phyloP scores from a whole-genome alignment of 2,329 filamentous ascomycete genomes.

The Talaromyces sp. region DNA sequence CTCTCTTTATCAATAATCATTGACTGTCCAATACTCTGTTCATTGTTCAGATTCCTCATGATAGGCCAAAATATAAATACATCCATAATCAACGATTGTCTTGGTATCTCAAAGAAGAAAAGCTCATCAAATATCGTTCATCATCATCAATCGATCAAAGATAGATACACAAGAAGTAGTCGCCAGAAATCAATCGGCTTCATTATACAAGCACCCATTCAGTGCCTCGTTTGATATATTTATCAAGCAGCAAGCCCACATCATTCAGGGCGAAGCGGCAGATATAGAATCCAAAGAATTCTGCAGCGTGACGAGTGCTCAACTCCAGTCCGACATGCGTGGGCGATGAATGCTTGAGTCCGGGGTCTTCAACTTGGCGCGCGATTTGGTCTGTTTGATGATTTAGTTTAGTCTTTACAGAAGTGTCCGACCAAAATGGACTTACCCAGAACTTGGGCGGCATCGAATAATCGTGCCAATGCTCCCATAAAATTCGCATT shows the following conservation, averaged over 20 bases:
- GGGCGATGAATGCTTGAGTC: slow-evolving; percentile 83
- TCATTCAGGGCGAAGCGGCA: slow-evolving; percentile 93
- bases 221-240: slow-evolving; percentile 92
- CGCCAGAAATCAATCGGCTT: neutral
- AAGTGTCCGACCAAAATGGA: neutral
- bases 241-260: slow-evolving; percentile 80
- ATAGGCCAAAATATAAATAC: slow-evolving; percentile 1
- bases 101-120: slow-evolving; percentile 21
- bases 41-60: neutral
- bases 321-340: slow-evolving; percentile 95
- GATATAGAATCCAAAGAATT: slow-evolving; percentile 97
- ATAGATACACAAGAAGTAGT: slow-evolving; percentile 4
- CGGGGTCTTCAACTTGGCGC: slow-evolving; percentile 91
- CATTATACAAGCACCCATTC: slow-evolving; percentile 73
- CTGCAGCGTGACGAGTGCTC: slow-evolving; percentile 85
- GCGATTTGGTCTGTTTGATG: slow-evolving; percentile 75
- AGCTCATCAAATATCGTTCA: slow-evolving; percentile 16
- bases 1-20: no score
- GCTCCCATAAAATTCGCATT: slow-evolving; percentile 89
- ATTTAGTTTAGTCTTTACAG: neutral
- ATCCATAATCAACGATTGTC: slow-evolving; percentile 8
- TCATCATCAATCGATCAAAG: slow-evolving; percentile 14
- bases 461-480: slow-evolving; percentile 86
- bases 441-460: slow-evolving; percentile 84
- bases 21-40: neutral